Percentiles rank a stretch among this genome's conserved stretches.
Conservation (phyloP, 1,139 yeast genomes). For the Debaryomycetaceae sp. region DNA sequence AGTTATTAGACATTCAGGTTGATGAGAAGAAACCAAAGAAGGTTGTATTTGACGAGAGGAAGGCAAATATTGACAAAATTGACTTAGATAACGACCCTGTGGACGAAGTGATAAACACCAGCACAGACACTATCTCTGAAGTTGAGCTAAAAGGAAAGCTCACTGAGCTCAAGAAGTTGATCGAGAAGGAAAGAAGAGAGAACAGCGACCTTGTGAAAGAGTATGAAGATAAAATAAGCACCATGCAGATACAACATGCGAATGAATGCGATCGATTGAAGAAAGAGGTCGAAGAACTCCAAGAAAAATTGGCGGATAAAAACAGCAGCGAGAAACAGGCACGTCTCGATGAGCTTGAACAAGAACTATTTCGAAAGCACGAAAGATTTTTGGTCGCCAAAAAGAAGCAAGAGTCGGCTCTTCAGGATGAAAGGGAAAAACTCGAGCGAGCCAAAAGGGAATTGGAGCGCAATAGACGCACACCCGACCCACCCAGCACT, state of each 20-base stretch:
- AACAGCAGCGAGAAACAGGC: slow-evolving; percentile 4
- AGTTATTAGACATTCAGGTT: slow-evolving; percentile 9
- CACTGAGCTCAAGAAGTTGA: not conserved
- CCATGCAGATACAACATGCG: slow-evolving; percentile 4
- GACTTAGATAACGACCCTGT: slow-evolving; percentile 3
- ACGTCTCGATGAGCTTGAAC: slow-evolving; percentile 6
- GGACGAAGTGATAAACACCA: slow-evolving; percentile 4
- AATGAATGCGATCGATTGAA: slow-evolving; percentile 3
- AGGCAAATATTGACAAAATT: not conserved
- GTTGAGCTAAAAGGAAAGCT: not conserved
- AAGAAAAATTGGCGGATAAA: slow-evolving; percentile 1
- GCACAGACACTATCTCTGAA: not conserved
- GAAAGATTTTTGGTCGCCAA: slow-evolving; percentile 6
- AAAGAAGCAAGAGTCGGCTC: slow-evolving; percentile 6
- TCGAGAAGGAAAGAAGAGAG: slow-evolving; percentile 2
- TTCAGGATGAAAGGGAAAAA: slow-evolving; percentile 2
- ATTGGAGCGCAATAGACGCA: slow-evolving; percentile 1
- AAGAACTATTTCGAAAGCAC: slow-evolving; percentile 6
- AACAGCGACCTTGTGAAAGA: slow-evolving; percentile 2
- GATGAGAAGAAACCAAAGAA: slow-evolving; percentile 7
- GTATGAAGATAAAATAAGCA: slow-evolving; percentile 3
- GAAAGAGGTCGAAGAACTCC: slow-evolving; percentile 4
- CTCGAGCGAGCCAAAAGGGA: not conserved
- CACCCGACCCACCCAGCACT: not conserved
- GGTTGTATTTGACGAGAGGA: slow-evolving; percentile 8